Conservation (phyloP, 306 rosid genomes). For the Prunus mira region DNA sequence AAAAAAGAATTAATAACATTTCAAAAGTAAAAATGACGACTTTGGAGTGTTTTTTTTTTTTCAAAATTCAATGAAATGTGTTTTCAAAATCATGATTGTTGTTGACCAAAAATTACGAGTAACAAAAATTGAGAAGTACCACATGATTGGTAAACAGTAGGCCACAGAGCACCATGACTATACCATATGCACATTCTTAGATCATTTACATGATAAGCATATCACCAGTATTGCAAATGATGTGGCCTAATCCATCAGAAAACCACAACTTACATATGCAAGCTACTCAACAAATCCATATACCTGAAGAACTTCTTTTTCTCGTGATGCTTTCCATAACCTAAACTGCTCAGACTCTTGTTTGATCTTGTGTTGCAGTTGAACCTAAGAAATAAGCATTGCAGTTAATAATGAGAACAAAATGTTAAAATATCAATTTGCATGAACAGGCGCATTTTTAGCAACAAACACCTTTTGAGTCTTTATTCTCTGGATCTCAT, state of each 20-base stretch:
- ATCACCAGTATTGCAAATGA: not conserved
- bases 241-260: not conserved
- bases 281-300: not conserved
- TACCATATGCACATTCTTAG: not conserved
- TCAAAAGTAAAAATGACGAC: no score
- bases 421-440: not conserved
- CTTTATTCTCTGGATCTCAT: slow-evolving; percentile 88
- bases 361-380: slow-evolving; percentile 93
- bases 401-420: slow-evolving; percentile 7
- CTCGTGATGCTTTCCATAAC: slow-evolving; percentile 88
- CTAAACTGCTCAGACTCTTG: slow-evolving; percentile 98
- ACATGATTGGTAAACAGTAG: not conserved
- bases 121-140: not conserved
- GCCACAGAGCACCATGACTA: not conserved
- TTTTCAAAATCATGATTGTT: not conserved
- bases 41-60: not conserved
- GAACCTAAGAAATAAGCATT: slow-evolving; percentile 53
- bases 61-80: not conserved
- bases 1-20: not conserved
- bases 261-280: not conserved
- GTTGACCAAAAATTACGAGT: not conserved
- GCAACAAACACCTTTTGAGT: slow-evolving; percentile 63
- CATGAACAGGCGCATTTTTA: not conserved
- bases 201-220: not conserved
- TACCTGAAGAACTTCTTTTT: slow-evolving; percentile 99